Evolutionary conservation across 768 basidiomycete genomes (phyloP).

Genomic region (Tricholoma terreum): DNA sequence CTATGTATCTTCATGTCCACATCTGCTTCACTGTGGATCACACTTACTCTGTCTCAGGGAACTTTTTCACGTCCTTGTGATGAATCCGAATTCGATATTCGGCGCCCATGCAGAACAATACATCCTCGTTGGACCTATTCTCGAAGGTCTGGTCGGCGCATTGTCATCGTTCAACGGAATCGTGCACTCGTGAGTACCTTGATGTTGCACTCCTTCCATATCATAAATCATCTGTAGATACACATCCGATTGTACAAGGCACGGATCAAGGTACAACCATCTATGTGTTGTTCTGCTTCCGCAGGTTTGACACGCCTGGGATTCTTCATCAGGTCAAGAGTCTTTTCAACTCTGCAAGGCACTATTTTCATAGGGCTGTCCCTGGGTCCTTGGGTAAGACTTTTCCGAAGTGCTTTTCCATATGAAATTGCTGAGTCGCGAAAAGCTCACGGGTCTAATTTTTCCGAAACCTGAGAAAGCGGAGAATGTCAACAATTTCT

Average conservation of each 20-base stretch:
- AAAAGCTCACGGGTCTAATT: conserved; percentile 48
- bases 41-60: conserved; percentile 50
- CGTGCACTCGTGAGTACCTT: conserved; percentile 60
- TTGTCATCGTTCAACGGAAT: conserved; percentile 60
- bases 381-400: conserved; percentile 69
- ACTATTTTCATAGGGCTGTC: conserved; percentile 77
- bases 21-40: not conserved
- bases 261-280: conserved; percentile 42
- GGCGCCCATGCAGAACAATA: conserved; percentile 61
- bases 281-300: not conserved
- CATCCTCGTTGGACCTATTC: conserved; percentile 70
- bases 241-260: conserved; percentile 49
- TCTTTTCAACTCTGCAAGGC: conserved; percentile 68
- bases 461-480: conserved; percentile 57
- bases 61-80: conserved; percentile 73
- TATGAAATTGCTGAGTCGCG: not conserved
- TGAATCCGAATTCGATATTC: conserved; percentile 49
- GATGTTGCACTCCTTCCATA: conserved; percentile 36
- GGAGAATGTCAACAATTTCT: conserved; percentile 35
- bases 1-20: conserved; percentile 52
- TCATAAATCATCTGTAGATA: conserved; percentile 37
- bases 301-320: not conserved
- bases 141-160: conserved; percentile 82
- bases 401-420: not conserved
- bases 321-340: conserved; percentile 35